Conservation (phyloP, 257 asterid species). For the Plantago elongata region DNA sequence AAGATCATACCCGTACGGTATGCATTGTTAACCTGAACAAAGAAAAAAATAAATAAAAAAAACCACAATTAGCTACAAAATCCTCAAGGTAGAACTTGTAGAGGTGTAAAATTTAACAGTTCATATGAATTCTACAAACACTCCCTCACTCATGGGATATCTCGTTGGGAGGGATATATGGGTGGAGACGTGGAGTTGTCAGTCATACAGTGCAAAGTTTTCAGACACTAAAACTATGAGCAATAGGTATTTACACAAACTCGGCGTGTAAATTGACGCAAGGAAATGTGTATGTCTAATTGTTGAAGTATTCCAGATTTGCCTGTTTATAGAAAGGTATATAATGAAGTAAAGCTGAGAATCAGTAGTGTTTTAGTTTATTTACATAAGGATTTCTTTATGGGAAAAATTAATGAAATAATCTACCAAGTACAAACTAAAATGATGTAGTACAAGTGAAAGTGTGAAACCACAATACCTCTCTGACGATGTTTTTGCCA, state of each 20-base stretch:
- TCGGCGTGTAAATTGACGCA: not conserved
- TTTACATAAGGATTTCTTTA: not conserved
- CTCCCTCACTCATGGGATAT: too few species aligned
- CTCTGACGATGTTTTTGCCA: slow-evolving; percentile 96
- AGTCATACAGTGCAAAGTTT: too few species aligned
- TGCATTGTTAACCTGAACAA: slow-evolving; percentile 81
- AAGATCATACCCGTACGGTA: slow-evolving; percentile 57
- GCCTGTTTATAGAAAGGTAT: not conserved
- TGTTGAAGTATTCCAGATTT: not conserved
- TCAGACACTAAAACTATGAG: too few species aligned
- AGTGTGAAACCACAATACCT: slow-evolving; percentile 43
- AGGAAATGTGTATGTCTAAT: not conserved
- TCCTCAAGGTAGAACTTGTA: too few species aligned
- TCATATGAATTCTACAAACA: too few species aligned
- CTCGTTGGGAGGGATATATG: too few species aligned
- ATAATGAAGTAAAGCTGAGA: not conserved
- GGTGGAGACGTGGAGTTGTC: too few species aligned
- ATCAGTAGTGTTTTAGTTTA: too few species aligned
- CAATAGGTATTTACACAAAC: too few species aligned
- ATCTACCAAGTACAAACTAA: slow-evolving; percentile 2
- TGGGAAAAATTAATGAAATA: not conserved
- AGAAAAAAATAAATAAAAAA: too few species aligned
- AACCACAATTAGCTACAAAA: too few species aligned
- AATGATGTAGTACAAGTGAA: not conserved
- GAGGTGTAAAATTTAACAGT: too few species aligned